Evolutionary conservation across 2,329 filamentous ascomycete genomes (phyloP).

Genomic region (Colletotrichum navitas): DNA sequence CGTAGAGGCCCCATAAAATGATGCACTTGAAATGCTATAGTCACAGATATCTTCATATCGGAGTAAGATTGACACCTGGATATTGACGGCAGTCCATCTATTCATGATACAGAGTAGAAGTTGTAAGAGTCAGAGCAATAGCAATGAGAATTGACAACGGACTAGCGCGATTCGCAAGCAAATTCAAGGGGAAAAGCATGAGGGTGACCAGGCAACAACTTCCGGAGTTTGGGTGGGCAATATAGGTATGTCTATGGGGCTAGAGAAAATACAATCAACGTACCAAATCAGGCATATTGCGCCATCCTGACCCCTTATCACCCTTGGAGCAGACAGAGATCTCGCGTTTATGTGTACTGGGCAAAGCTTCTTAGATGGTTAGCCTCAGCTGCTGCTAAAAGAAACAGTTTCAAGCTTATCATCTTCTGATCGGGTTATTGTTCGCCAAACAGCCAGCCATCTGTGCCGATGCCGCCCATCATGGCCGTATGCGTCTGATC

Average conservation of each 20-base stretch:
- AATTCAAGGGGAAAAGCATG: neutral
- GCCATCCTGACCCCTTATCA: constrained; percentile 5
- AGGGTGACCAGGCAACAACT: neutral
- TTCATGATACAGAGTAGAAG: neutral
- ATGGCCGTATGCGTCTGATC: neutral
- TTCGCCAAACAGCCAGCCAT: neutral
- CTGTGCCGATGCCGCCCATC: neutral
- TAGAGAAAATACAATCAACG: constrained; percentile 21
- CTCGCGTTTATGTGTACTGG: constrained; percentile 17
- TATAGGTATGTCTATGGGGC: constrained; percentile 16
- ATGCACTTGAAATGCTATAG: neutral
- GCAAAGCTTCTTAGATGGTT: constrained; percentile 48
- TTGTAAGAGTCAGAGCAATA: neutral
- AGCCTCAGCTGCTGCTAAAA: constrained; percentile 47
- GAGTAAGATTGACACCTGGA: neutral
- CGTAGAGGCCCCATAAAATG: neutral
- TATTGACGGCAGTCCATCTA: neutral
- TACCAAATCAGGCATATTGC: constrained; percentile 24
- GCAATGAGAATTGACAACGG: neutral
- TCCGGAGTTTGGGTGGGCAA: neutral
- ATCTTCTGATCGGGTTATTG: constrained; percentile 47
- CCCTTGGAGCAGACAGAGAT: neutral
- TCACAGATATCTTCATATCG: neutral
- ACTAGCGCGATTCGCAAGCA: neutral
- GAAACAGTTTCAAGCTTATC: constrained; percentile 48